These are phyloP conservation scores for Raddia guianensis DNA, from an alignment of 176 grass and related monocot genomes.

Conservation along the genomic window DNA sequence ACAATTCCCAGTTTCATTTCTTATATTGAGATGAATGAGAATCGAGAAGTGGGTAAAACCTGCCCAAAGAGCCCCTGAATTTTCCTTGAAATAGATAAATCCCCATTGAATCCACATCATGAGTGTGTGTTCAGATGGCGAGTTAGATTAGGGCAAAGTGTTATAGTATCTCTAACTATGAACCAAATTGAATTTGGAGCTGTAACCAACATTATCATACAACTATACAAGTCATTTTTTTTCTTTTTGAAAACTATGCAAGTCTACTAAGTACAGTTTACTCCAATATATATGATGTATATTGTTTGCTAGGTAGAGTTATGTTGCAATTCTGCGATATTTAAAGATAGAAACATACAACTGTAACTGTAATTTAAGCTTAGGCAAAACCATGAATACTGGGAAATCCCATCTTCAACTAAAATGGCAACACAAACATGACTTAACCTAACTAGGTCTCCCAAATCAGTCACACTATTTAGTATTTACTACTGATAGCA, in stretches of 20 bases:
- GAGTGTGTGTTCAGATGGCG: background rate
- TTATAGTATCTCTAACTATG: slow-evolving; percentile 16
- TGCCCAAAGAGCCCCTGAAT: background rate
- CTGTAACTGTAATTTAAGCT: background rate
- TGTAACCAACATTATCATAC: too few relatives aligned
- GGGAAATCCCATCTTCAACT: background rate
- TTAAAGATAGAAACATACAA: background rate
- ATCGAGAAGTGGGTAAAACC: background rate
- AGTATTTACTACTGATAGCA: background rate
- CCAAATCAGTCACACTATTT: background rate
- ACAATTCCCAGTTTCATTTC: background rate
- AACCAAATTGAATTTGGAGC: background rate
- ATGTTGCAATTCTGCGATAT: background rate
- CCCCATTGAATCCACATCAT: background rate
- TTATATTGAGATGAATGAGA: background rate
- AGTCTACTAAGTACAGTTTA: background rate
- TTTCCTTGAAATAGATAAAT: slow-evolving; percentile 23
- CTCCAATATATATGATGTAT: background rate
- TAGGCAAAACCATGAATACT: background rate
- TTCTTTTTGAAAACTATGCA: background rate
- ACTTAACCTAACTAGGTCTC: background rate
- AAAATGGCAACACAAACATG: background rate
- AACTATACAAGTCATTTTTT: too few relatives aligned
- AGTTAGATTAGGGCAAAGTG: background rate
- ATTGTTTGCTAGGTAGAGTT: background rate